Conservation (phyloP, 129 eudicot species). For the Tagetes patula region DNA sequence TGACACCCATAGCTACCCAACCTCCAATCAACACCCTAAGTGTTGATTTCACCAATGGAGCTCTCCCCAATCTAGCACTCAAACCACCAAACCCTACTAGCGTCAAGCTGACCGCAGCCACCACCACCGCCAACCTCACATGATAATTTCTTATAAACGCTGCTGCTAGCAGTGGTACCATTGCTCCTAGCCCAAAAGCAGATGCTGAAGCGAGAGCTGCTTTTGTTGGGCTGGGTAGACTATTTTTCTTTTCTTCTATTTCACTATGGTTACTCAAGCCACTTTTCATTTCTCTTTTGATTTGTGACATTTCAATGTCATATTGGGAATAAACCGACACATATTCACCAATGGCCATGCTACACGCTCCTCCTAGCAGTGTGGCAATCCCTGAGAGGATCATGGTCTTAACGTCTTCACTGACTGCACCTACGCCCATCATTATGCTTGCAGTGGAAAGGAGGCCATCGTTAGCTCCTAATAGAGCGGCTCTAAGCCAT, state of each 20-base stretch:
- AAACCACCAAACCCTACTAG: conserved; percentile 60
- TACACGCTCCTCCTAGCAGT: conserved; percentile 59
- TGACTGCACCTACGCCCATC: conserved; percentile 69
- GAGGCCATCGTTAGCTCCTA: conserved; percentile 72
- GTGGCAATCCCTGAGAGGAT: conserved; percentile 62
- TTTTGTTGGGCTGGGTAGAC: conserved; percentile 58
- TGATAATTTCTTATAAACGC: conserved; percentile 42
- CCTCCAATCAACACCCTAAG: conserved; percentile 68
- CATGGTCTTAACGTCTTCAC: conserved; percentile 52
- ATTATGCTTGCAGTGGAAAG: conserved; percentile 63
- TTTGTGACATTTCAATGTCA: conserved; percentile 65
- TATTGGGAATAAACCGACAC: conserved; percentile 75
- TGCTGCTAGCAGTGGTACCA: conserved; percentile 60
- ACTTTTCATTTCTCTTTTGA: conserved; percentile 37
- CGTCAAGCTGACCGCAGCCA: conserved; percentile 50
- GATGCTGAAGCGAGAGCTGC: conserved; percentile 63
- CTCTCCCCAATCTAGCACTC: conserved; percentile 55
- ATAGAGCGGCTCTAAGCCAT: conserved; percentile 62
- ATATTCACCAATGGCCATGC: conserved; percentile 75
- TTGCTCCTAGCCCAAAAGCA: conserved; percentile 56
- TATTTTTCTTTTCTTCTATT: conserved; percentile 32
- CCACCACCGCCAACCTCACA: conserved; percentile 56
- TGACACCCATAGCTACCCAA: conserved; percentile 68
- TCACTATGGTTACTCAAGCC: neutral
- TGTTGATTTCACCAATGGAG: conserved; percentile 54